Evolutionary conservation across 768 basidiomycete genomes (phyloP), one percentile per base, ranked within the genome.

Genomic region (Mrakia gelida): DNA sequence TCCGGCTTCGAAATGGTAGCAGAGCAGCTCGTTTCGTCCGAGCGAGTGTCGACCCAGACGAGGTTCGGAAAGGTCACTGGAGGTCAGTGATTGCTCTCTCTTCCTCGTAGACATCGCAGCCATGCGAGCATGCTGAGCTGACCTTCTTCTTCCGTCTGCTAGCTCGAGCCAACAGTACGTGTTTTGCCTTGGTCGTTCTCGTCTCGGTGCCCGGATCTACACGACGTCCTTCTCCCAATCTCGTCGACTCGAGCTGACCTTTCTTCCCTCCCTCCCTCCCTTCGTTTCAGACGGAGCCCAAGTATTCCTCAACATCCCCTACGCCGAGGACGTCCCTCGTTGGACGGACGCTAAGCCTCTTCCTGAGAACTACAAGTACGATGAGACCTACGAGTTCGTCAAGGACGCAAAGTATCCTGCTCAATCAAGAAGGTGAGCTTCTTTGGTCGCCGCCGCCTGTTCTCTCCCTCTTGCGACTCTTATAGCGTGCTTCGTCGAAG

Each of bases 11-110:
- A 82, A 34, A 80, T 81, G 79, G 80, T 80, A n/a, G 80, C 78
- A 52, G 81, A 82, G 73, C 81, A 82, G 77, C 80, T 82, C 45
- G 80, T 81, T 62, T 67, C 73, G 30, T 81, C 81, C 3, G 76
- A 81, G 43, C 61, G 76, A 28, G 79, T 81, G 23, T 59, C 30
- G 21, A 77, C 79, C 8, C 41, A 52, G 18, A 82, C 81, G 0
- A 77, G 59, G 73, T 78, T 73, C 54, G 81, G 81, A 15, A 70
- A 76, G 61, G 73, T 82, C n/a, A 70, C 73, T 23, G 81, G 81
- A 10, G 81, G 81, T 75, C 3, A 59, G 73, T 30, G 16, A 0
- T 16, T 13, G 26, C 34, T 11, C 67, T 41, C 34, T 15, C 38
- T 41, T 9, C 8, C 34, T 38, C 23, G n/a, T 30, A n/a, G 38